A percentile compares a stretch with the other conserved stretches of the same genome.
Evolutionary conservation across 805 yeast genomes (phyloP).

Genomic region (Suhomyces pyralidae): DNA sequence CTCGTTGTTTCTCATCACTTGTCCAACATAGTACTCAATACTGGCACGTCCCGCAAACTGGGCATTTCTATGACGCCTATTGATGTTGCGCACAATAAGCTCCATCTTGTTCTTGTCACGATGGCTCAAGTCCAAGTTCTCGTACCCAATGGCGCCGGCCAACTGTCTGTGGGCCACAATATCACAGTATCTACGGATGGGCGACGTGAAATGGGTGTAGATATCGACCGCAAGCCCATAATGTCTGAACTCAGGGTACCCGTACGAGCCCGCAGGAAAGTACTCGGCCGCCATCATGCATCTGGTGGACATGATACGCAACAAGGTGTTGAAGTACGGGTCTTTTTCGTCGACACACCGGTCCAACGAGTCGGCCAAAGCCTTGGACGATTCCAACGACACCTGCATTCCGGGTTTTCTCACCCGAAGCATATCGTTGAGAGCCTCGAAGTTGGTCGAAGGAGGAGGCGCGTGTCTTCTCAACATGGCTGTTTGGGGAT

Average conservation of each 20-base stretch:
- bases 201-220: constrained; percentile 97
- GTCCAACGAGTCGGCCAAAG: constrained; percentile 91
- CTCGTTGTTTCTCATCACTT: constrained; percentile 86
- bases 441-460: constrained; percentile 80
- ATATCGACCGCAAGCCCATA: constrained; percentile 97
- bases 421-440: constrained; percentile 84
- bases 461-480: constrained; percentile 99
- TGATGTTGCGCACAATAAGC: constrained; percentile 79
- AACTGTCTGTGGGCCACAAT: constrained; percentile 95
- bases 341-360: constrained; percentile 79
- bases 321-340: constrained; percentile 86
- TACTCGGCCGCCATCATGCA: constrained; percentile 99
- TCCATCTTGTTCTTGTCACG: constrained; percentile 91
- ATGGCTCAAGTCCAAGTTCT: constrained; percentile 73
- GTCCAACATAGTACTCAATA: constrained; percentile 96
- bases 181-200: constrained; percentile 97
- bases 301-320: constrained; percentile 95
- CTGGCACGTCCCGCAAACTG: constrained; percentile 99
- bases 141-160: constrained; percentile 98
- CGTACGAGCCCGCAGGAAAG: constrained; percentile 85
- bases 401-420: constrained; percentile 68
- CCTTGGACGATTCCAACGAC: constrained; percentile 80
- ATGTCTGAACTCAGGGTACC: constrained; percentile 90
- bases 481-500: constrained; percentile 97
- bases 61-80: constrained; percentile 93